Evolutionary conservation across 176 grass and related monocot genomes (phyloP).

Genomic region (Themeda triandra): DNA sequence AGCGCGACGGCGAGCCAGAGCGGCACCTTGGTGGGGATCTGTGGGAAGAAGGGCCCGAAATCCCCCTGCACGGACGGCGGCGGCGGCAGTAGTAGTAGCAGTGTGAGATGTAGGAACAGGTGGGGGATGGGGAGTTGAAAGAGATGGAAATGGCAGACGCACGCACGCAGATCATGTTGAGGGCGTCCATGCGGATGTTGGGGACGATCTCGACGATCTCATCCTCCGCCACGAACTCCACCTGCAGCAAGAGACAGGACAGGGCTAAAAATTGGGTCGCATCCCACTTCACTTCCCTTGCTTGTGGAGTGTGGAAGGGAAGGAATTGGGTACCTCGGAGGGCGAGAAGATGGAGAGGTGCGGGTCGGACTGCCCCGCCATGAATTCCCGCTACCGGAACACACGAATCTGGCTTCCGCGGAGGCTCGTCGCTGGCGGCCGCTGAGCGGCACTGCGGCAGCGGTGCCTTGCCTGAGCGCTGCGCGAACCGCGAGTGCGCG

Average conservation of each 20-base stretch:
- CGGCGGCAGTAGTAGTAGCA: too few relatives aligned
- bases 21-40: conserved; percentile 10
- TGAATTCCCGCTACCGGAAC: not conserved
- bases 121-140: not conserved
- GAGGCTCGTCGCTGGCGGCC: too few relatives aligned
- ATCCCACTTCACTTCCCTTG: not conserved
- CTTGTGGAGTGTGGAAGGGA: not conserved
- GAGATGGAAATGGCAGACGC: conserved; percentile 7
- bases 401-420: not conserved
- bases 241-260: conserved; percentile 29
- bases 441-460: too few relatives aligned
- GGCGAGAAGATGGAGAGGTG: conserved; percentile 74
- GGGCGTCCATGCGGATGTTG: conserved; percentile 79
- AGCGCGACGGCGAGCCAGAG: conserved; percentile 21
- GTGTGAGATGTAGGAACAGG: not conserved
- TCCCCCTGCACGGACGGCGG: conserved; percentile 12
- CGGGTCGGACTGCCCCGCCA: conserved; percentile 55
- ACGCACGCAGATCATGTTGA: conserved; percentile 74
- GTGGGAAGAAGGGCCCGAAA: conserved; percentile 12
- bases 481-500: too few relatives aligned
- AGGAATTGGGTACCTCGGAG: conserved; percentile 42
- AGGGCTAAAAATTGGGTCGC: not conserved
- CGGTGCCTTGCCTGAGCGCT: too few relatives aligned
- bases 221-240: conserved; percentile 87
- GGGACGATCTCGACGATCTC: conserved; percentile 72